Evolutionary conservation across 768 basidiomycete genomes (phyloP).

Genomic region (Roridomyces roridus): DNA sequence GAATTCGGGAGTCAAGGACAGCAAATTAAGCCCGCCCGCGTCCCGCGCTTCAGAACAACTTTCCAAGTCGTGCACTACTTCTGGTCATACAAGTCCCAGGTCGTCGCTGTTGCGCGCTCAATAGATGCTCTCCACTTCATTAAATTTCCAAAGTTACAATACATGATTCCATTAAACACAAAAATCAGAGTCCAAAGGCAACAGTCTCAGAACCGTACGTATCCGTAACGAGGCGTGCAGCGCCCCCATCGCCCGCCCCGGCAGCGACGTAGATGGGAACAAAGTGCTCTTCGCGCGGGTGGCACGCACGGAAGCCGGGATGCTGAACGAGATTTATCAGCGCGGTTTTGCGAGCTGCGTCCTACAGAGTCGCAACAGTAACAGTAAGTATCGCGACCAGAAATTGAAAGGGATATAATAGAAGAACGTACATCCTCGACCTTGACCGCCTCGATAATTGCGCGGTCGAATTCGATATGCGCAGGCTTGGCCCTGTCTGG

Average conservation of each 20-base stretch:
- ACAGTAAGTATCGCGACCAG: slow-evolving; percentile 3
- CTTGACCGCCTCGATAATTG: slow-evolving; percentile 61
- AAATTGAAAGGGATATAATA: neutral
- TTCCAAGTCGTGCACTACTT: no score
- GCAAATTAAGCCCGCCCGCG: no score
- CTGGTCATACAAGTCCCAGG: no score
- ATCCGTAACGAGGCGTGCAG: slow-evolving; percentile 53
- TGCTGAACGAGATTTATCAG: slow-evolving; percentile 63
- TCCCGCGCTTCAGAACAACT: no score
- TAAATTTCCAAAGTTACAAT: no score
- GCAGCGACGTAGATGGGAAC: slow-evolving; percentile 80
- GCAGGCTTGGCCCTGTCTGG: slow-evolving; percentile 53
- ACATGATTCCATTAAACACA: no score
- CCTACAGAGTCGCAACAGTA: slow-evolving; percentile 42
- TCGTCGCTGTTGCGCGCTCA: no score
- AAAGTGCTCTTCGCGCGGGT: slow-evolving; percentile 85
- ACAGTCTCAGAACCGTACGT: slow-evolving; percentile 68
- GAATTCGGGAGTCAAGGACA: no score
- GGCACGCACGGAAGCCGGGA: slow-evolving; percentile 65
- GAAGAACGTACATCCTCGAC: slow-evolving; percentile 51
- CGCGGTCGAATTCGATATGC: slow-evolving; percentile 63
- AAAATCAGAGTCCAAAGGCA: slow-evolving; percentile 54
- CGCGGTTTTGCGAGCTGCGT: slow-evolving; percentile 57
- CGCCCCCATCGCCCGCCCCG: slow-evolving; percentile 67
- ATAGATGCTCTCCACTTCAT: no score